These are phyloP conservation scores for Zygoascus meyerae DNA, from an alignment of 1,139 yeast species.

Conservation along the genomic window DNA sequence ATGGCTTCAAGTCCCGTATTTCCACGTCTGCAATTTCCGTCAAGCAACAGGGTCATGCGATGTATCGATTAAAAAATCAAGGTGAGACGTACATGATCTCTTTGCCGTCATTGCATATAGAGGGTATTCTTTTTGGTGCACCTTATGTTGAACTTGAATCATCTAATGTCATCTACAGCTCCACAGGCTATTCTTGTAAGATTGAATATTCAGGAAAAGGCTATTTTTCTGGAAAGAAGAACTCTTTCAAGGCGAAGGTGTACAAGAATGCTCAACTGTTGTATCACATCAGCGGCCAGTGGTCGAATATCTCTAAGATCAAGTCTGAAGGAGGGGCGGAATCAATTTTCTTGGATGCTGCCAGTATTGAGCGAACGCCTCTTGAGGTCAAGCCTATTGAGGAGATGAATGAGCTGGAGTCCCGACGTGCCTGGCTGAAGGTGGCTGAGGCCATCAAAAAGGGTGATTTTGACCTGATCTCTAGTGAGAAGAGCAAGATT, in stretches of 20 bases:
- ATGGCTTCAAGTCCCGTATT: constrained; percentile 80
- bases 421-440: constrained; percentile 77
- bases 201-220: constrained; percentile 90
- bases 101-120: constrained; percentile 94
- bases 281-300: constrained; percentile 80
- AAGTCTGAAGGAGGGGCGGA: constrained; percentile 32
- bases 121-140: constrained; percentile 82
- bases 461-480: constrained; percentile 70
- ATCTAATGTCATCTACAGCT: constrained; percentile 70
- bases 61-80: constrained; percentile 52
- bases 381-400: constrained; percentile 73
- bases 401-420: constrained; percentile 68
- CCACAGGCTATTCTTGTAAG: constrained; percentile 67
- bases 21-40: constrained; percentile 68
- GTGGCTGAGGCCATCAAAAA: constrained; percentile 82
- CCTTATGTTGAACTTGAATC: constrained; percentile 86
- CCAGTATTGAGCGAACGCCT: constrained; percentile 44
- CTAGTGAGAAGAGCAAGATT: constrained; percentile 64
- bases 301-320: constrained; percentile 71
- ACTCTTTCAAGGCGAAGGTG: constrained; percentile 80
- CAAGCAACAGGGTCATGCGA: constrained; percentile 88
- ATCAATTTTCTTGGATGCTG: constrained; percentile 68
- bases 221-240: constrained; percentile 93
- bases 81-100: constrained; percentile 73
- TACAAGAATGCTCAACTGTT: constrained; percentile 51